Evolutionary conservation across 73 alveolate species (phyloP).

Genomic region (Stentor roeselii): DNA sequence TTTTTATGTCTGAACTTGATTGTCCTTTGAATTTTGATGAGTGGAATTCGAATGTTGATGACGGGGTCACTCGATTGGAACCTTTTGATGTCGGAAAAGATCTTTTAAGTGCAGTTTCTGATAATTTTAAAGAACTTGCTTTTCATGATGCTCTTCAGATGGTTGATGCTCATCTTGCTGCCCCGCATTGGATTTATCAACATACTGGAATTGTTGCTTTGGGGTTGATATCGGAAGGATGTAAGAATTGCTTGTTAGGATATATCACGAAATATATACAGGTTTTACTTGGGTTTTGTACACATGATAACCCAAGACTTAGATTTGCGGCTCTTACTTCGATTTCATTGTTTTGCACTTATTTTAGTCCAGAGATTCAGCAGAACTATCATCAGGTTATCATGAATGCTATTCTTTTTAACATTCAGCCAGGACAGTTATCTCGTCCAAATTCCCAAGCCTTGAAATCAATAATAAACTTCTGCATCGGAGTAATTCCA

Average conservation of each 20-base stretch:
- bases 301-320: neutral
- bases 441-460: neutral
- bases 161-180: neutral
- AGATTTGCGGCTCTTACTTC: neutral
- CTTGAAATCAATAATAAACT: neutral
- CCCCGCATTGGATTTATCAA: constrained; percentile 1
- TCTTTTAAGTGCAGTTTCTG: neutral
- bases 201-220: constrained; percentile 17
- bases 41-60: neutral
- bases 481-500: neutral
- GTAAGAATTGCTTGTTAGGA: neutral
- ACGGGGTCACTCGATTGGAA: neutral
- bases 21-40: neutral
- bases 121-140: neutral
- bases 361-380: constrained; percentile 13
- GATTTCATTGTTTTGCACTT: neutral
- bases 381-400: neutral
- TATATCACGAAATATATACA: neutral
- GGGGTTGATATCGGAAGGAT: neutral
- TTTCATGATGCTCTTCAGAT: neutral
- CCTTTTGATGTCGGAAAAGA: neutral
- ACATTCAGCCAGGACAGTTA: neutral
- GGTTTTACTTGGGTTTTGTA: neutral
- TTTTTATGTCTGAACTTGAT: neutral
- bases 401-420: neutral